Conservation (phyloP, 305 asterid genomes). For the Petunia hybrid region DNA sequence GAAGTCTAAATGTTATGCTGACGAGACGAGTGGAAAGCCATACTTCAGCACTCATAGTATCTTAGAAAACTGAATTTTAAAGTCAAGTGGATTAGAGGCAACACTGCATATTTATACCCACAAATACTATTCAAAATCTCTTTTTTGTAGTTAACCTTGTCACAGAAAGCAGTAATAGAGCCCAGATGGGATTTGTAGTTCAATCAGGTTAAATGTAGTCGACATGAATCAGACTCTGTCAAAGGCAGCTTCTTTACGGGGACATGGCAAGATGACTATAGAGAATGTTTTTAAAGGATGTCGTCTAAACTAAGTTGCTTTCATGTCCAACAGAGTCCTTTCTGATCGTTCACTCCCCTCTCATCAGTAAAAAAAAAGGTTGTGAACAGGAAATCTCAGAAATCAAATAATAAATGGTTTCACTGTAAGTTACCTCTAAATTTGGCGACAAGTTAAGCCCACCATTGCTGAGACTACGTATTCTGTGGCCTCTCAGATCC, state of each 20-base stretch:
- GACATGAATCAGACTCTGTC: not conserved
- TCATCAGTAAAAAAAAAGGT: not conserved
- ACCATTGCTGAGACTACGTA: slow-evolving; percentile 74
- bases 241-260: not conserved
- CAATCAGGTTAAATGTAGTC: not conserved
- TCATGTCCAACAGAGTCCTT: not conserved
- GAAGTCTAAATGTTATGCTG: not conserved
- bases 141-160: slow-evolving; percentile 1
- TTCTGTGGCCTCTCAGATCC: slow-evolving; percentile 98
- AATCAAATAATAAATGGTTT: slow-evolving; percentile 27
- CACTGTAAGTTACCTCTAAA: slow-evolving; percentile 76
- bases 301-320: not conserved
- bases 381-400: slow-evolving; percentile 15
- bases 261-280: not conserved
- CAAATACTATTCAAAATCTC: not conserved
- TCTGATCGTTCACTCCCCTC: not conserved
- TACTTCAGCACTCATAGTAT: not conserved
- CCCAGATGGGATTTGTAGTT: not conserved
- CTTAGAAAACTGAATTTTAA: too few relatives aligned
- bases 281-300: not conserved
- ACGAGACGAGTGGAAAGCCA: too few relatives aligned
- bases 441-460: slow-evolving; percentile 83
- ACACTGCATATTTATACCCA: not conserved
- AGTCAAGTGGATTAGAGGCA: not conserved
- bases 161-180: slow-evolving; percentile 14